phyloP scores from a whole-genome alignment of 805 yeast species.

The Citeromyces matritensis region DNA sequence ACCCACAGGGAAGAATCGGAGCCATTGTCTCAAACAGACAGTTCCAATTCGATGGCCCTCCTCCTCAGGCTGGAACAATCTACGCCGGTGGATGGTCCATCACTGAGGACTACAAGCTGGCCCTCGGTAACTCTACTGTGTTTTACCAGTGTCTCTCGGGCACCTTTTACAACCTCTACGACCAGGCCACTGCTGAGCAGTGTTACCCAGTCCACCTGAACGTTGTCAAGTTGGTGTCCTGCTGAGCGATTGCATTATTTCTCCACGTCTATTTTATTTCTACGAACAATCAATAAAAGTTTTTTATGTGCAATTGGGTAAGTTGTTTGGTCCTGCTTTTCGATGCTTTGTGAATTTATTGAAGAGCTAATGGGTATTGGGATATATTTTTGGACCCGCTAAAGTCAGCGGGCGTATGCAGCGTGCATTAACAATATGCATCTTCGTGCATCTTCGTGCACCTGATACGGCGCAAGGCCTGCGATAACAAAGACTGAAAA shows the following conservation, averaged over 20 bases:
- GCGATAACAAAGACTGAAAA: no score
- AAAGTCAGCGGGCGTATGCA: no score
- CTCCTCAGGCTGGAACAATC: conserved; percentile 45
- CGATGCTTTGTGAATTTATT: no score
- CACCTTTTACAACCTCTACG: conserved; percentile 41
- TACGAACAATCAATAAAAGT: no score
- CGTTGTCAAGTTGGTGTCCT: conserved; percentile 26
- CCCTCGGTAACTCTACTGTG: conserved; percentile 28
- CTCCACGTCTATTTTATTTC: no score
- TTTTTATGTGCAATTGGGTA: no score
- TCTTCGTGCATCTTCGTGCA: no score
- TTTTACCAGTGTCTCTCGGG: conserved; percentile 47
- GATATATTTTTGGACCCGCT: no score
- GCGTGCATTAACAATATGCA: no score
- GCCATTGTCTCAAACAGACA: conserved; percentile 49
- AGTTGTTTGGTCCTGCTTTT: no score
- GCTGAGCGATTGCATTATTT: conserved; percentile 12
- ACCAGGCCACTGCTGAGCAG: conserved; percentile 26
- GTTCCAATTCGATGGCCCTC: conserved; percentile 54
- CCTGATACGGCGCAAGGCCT: no score
- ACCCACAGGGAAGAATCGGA: conserved; percentile 34
- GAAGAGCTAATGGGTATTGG: no score
- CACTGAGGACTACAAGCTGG: conserved; percentile 26
- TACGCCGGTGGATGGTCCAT: conserved; percentile 38
- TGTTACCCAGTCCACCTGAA: conserved; percentile 28